Percentiles rank a stretch among this genome's conserved stretches.
phyloP scores from a whole-genome alignment of 2,329 filamentous ascomycete genomes.

The Colletotrichum abscissum region DNA sequence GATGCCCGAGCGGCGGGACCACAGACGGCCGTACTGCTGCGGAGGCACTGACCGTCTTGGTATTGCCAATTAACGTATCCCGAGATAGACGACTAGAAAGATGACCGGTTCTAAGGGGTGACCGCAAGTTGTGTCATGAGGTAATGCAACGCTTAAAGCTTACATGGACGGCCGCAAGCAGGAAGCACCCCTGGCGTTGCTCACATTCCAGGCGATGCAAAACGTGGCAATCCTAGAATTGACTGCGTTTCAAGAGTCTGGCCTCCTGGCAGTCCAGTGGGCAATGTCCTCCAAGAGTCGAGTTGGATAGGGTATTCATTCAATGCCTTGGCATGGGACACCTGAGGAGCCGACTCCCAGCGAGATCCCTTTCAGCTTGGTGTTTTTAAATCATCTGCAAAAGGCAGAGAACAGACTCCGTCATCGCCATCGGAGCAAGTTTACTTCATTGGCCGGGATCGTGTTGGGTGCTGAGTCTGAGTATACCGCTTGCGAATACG shows the following conservation, averaged over 20 bases:
- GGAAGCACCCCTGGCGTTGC: slow-evolving; percentile 4
- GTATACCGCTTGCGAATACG: slow-evolving; percentile 3
- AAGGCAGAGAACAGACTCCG: not conserved
- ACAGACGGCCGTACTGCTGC: not conserved
- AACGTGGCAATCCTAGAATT: slow-evolving; percentile 23
- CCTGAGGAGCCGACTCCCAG: not conserved
- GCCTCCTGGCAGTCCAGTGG: slow-evolving; percentile 15
- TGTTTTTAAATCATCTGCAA: not conserved
- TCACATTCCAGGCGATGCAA: slow-evolving; percentile 14
- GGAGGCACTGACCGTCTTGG: not conserved
- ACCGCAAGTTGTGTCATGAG: slow-evolving; percentile 7
- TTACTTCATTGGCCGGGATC: not conserved
- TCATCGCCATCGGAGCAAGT: not conserved
- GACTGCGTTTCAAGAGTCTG: slow-evolving; percentile 23
- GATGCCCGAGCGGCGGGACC: slow-evolving; percentile 10
- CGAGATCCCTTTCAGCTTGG: not conserved
- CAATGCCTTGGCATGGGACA: slow-evolving; percentile 1
- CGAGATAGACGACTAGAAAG: not conserved
- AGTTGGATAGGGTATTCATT: slow-evolving; percentile 1
- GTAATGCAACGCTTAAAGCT: slow-evolving; percentile 14
- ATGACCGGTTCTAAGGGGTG: not conserved
- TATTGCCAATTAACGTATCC: not conserved
- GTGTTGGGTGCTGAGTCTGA: not conserved
- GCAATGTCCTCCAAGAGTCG: not conserved
- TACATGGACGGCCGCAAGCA: slow-evolving; percentile 18